Base-by-base conservation (phyloP, 2,329 filamentous ascomycete genomes). In the Colletotrichum liaoningense region DNA sequence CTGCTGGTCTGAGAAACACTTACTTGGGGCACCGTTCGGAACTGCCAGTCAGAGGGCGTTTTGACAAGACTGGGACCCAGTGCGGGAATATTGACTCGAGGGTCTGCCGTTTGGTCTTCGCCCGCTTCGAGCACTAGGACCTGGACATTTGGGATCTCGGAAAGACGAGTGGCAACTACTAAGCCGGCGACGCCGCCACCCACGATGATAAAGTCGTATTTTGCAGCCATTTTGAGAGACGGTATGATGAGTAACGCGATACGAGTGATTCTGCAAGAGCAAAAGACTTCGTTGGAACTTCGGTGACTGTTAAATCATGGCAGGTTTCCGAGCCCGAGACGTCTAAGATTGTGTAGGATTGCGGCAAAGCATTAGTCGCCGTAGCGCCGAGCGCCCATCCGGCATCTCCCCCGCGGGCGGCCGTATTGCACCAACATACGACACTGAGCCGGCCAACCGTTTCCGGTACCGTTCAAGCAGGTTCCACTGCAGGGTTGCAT, bases 71-170 rank as follows among this genome's bases (percentile, higher is more conserved):
- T 72, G 3, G 77, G 68, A 58, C 75, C 81, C 22, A 78, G 68
- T n/a, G 75, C 77, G 8, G 79, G 80, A 28, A 76, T 75, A 19
- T 75, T 72, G 52, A 79, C 74, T 1, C 76, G 73, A 3, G 79
- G 77, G 49, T 81, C 79, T 1, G 72, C 76, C 1, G 69, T 75
- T 11, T 74, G 74, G 67, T 81, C 79, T 12, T 76, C 67, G 19
- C 79, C 80, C 5, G 80, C 77, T 62, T 82, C 80, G 22, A 81
- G 59, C 9, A 81, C 77, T 4, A 81, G 49, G 3, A 82, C 77
- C 7, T 66, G 30, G 28, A 75, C 24, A 2, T 58, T 58, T 3
- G 75, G 60, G 26, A 78, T 69, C 42, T 79, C 77, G 4, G 74
- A 74, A n/a, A 75, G 46, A 5, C 72, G 72, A 26, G 72, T 33